Conservation (phyloP, 1,284 basidiomycete genomes). For the Athelia psychrophila region DNA sequence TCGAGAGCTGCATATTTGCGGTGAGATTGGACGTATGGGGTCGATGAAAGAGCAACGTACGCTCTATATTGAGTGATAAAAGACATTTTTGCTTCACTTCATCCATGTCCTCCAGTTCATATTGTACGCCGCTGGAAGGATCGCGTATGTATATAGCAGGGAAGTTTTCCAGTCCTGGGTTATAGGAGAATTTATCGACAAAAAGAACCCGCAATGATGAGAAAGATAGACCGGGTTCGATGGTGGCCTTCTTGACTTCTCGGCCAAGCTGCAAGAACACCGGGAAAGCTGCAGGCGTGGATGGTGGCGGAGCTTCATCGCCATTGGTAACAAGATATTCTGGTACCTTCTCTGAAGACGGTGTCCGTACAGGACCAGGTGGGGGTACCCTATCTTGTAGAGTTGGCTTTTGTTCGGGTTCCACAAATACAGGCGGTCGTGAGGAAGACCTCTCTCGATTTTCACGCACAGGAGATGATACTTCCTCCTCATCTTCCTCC, state of each 20-base stretch:
- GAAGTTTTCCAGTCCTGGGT: slow-evolving; percentile 90
- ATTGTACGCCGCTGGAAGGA: slow-evolving; percentile 87
- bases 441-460: slow-evolving; percentile 23
- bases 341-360: slow-evolving; percentile 23
- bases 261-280: slow-evolving; percentile 91
- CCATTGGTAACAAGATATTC: slow-evolving; percentile 12
- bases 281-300: slow-evolving; percentile 42
- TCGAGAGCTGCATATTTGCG: slow-evolving; percentile 72
- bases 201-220: slow-evolving; percentile 82
- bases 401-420: slow-evolving; percentile 40
- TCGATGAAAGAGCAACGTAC: slow-evolving; percentile 46
- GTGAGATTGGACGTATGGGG: slow-evolving; percentile 3
- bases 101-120: slow-evolving; percentile 94
- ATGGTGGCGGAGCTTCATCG: background rate
- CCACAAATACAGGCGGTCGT: slow-evolving; percentile 32
- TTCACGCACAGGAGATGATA: slow-evolving; percentile 9
- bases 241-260: slow-evolving; percentile 85
- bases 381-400: slow-evolving; percentile 41
- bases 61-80: slow-evolving; percentile 93
- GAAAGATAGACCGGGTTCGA: slow-evolving; percentile 73
- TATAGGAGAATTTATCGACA: slow-evolving; percentile 94
- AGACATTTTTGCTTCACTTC: slow-evolving; percentile 89
- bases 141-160: slow-evolving; percentile 96
- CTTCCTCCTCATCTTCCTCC: slow-evolving; percentile 64
- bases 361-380: slow-evolving; percentile 14